These are phyloP conservation scores for Candida arabinofermentans DNA, from an alignment of 805 yeast species.

Conservation along the genomic window DNA sequence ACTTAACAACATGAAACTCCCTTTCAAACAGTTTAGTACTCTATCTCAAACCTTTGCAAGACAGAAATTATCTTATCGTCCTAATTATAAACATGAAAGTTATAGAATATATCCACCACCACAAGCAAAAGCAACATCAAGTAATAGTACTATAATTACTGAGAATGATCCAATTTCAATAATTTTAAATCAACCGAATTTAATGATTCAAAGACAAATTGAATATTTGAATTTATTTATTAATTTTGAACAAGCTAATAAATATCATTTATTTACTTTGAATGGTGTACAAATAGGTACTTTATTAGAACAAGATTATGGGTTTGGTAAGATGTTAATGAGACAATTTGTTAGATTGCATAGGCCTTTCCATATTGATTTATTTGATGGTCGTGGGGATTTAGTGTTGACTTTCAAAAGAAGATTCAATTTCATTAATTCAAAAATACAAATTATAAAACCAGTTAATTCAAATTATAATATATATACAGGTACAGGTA, in stretches of 20 bases:
- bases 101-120: not conserved
- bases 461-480: conserved; percentile 39
- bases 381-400: conserved; percentile 61
- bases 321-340: conserved; percentile 62
- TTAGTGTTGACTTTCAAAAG: conserved; percentile 63
- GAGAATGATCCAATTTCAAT: conserved; percentile 56
- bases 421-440: conserved; percentile 84
- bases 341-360: conserved; percentile 82
- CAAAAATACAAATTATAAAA: conserved; percentile 70
- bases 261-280: conserved; percentile 68
- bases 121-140: not conserved
- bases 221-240: conserved; percentile 83
- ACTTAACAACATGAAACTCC: conserved; percentile 8
- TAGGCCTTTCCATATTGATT: conserved; percentile 78
- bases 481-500: conserved; percentile 7
- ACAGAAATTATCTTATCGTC: no score
- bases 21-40: no score
- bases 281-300: conserved; percentile 73
- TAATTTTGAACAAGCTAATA: conserved; percentile 90
- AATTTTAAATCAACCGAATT: conserved; percentile 71
- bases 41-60: no score
- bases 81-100: no score
- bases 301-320: conserved; percentile 77
- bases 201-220: conserved; percentile 82
- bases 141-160: conserved; percentile 35